Base-by-base conservation (phyloP, 2,329 filamentous ascomycete genomes). In the Cercospora sp. region DNA sequence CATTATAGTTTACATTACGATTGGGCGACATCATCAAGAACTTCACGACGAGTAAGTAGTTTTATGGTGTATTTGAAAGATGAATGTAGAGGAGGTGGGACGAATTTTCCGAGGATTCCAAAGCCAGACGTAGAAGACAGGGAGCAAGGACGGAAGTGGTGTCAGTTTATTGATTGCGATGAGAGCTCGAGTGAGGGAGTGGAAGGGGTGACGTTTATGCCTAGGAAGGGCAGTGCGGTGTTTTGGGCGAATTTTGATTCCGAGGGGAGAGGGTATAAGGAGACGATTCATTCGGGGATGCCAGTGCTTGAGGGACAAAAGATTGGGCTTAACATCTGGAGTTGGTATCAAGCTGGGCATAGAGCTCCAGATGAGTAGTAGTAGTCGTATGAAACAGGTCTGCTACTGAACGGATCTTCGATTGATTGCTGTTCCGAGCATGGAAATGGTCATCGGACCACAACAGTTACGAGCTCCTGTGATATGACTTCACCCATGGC, bases 271-370 rank as follows among this genome's bases (percentile, higher is more conserved):
- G 86, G 86, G 12, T 87, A 86, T 73, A 79, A 82, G 66, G 86
- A 89, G 77, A 87, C 85, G 33, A 87, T 87, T 81, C 87, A 89
- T 81, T 86, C 86, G 53, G 87, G 86, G 5, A 79, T 88, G 73
- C 86, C 87, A 8, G 87, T 89, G 0, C 77, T 78, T 60, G 80
- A 77, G 48, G 87, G 87, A 2, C 81, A 78, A 42, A 89, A 89
- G 79, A 82, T 89, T 66, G 87, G 87, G 0, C 76, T 89, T 77
- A 89, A 89, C 78, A 87, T 89, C 69, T 89, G 87, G 87, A 88
- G 84, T 77, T 89, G 86, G 86, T 85, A 84, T 75, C 84, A 87
- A 77, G 65, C 68, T 40, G 74, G 74, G 6, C 65, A 73, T 67
- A 58, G 40, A 23, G 33, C 48, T 33, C 65, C 67, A 5, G 58